Conservation (phyloP, 768 basidiomycete genomes). For the Chiua virens region DNA sequence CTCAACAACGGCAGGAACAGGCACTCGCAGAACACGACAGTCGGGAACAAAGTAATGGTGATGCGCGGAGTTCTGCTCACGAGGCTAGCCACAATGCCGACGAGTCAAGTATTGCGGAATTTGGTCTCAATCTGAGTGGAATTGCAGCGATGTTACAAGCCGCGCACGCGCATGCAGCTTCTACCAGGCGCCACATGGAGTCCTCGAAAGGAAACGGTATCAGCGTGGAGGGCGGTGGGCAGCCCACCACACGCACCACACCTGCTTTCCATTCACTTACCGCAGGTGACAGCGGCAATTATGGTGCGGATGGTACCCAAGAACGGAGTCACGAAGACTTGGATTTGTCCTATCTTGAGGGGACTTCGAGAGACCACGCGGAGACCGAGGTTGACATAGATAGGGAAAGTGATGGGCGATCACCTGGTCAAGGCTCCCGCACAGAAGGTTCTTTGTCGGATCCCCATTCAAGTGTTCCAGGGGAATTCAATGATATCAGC, state of each 20-base stretch:
- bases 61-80: conserved; percentile 12
- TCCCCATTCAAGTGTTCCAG: conserved; percentile 49
- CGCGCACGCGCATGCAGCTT: conserved; percentile 61
- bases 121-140: conserved; percentile 59
- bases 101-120: conserved; percentile 28
- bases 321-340: conserved; percentile 48
- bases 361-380: conserved; percentile 17
- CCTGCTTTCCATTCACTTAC: conserved; percentile 81
- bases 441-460: conserved; percentile 36
- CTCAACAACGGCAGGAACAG: conserved; percentile 61
- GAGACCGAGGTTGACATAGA: conserved; percentile 34
- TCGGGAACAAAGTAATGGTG: conserved; percentile 27
- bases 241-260: conserved; percentile 60
- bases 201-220: conserved; percentile 49
- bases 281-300: conserved; percentile 38
- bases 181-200: conserved; percentile 47
- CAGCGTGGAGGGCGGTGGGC: conserved; percentile 46
- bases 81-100: conserved; percentile 15
- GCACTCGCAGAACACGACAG: conserved; percentile 37
- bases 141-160: conserved; percentile 82
- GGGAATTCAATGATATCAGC: conserved; percentile 69
- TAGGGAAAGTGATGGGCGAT: conserved; percentile 42
- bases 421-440: conserved; percentile 23
- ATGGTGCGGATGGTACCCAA: conserved; percentile 19
- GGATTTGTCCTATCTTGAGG: conserved; percentile 55